A percentile compares a stretch with the other conserved stretches of the same genome.
phyloP scores from a whole-genome alignment of 805 yeast genomes.

The Phaffomyces antillensis region DNA sequence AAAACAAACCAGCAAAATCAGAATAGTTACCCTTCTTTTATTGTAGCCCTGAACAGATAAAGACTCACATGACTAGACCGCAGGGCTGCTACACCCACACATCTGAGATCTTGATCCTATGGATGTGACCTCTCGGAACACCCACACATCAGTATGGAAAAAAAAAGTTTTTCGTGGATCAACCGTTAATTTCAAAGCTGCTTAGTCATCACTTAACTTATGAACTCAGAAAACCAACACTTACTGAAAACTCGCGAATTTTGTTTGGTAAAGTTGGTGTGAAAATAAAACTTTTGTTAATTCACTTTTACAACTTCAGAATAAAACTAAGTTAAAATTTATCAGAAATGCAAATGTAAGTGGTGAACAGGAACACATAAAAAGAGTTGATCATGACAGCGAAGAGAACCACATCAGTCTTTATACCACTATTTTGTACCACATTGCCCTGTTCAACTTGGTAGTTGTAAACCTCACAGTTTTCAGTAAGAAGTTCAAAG shows the following conservation, averaged over 20 bases:
- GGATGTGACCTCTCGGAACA: neutral
- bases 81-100: neutral
- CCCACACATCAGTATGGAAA: too few relatives aligned
- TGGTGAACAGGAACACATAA: slow-evolving; percentile 6
- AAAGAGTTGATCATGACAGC: neutral
- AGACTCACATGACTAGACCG: too few relatives aligned
- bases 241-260: slow-evolving; percentile 1
- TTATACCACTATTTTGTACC: too few relatives aligned
- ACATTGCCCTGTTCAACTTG: too few relatives aligned
- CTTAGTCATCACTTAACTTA: neutral
- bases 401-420: too few relatives aligned
- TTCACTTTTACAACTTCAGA: neutral
- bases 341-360: slow-evolving; percentile 41
- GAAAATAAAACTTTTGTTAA: slow-evolving; percentile 10
- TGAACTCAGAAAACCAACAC: neutral
- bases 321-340: slow-evolving; percentile 15
- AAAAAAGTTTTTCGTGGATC: neutral
- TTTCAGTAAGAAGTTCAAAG: too few relatives aligned
- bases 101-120: neutral
- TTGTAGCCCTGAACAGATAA: too few relatives aligned
- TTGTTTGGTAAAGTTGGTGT: neutral
- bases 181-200: neutral
- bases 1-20: neutral
- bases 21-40: too few relatives aligned
- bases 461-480: too few relatives aligned